Evolutionary conservation across 768 basidiomycete species (phyloP).

Genomic region (Boletus sp.): DNA sequence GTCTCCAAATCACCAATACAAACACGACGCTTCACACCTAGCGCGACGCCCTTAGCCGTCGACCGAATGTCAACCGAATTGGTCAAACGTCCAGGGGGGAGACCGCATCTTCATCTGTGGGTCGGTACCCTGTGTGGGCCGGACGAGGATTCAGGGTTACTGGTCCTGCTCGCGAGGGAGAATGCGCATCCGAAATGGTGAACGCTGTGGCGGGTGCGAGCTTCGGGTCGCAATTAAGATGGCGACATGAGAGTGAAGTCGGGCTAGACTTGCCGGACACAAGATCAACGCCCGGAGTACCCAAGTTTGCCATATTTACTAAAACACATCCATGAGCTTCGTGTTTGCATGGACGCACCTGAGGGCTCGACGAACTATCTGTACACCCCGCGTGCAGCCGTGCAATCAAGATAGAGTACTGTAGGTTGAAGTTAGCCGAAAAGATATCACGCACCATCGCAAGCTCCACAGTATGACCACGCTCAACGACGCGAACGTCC

Average conservation of each 20-base stretch:
- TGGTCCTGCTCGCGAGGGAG: too few relatives aligned
- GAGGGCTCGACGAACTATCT: neutral
- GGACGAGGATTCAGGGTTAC: too few relatives aligned
- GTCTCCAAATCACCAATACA: too few relatives aligned
- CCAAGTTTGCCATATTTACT: too few relatives aligned
- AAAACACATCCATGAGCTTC: neutral
- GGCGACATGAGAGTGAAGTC: conserved; percentile 1
- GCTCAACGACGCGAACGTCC: neutral
- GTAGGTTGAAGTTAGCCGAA: neutral
- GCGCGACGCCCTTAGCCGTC: too few relatives aligned
- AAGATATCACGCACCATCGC: too few relatives aligned
- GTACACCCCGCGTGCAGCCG: neutral
- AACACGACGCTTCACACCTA: too few relatives aligned
- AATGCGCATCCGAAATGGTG: too few relatives aligned
- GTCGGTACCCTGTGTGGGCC: too few relatives aligned
- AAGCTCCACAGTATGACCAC: neutral
- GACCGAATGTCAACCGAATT: too few relatives aligned
- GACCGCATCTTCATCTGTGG: too few relatives aligned
- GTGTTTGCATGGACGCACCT: neutral
- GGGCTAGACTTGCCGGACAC: conserved; percentile 1
- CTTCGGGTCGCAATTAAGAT: conserved; percentile 8
- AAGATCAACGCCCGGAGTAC: neutral
- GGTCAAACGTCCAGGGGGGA: too few relatives aligned
- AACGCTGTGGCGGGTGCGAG: neutral
- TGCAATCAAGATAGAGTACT: neutral